These are phyloP conservation scores for Rhododendron mucronatum DNA, from an alignment of 148 eudicot species.

Conservation along the genomic window DNA sequence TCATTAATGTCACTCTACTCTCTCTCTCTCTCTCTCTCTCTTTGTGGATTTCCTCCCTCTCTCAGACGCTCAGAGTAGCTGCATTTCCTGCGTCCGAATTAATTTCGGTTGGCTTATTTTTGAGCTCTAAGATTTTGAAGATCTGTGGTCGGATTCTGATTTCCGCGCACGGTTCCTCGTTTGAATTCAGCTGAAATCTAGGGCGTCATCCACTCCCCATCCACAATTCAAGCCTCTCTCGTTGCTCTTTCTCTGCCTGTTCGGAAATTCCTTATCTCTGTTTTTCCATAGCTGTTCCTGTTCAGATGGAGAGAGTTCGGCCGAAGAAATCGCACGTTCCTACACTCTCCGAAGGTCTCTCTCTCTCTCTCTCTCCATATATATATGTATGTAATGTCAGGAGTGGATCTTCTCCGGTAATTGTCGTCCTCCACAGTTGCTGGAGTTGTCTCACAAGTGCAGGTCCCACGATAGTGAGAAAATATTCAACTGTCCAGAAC, in stretches of 20 bases:
- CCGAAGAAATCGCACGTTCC: conserved; percentile 32
- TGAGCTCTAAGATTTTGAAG: neutral
- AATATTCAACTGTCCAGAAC: neutral
- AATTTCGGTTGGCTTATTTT: neutral
- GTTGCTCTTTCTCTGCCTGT: conserved; percentile 16
- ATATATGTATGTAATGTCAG: neutral
- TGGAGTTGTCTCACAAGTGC: neutral
- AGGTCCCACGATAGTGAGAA: neutral
- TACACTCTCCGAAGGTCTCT: conserved; percentile 38
- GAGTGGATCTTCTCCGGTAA: neutral
- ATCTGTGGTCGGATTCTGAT: neutral
- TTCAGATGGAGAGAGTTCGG: conserved; percentile 51
- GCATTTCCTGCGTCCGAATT: neutral
- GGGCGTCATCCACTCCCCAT: neutral
- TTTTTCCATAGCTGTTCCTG: neutral
- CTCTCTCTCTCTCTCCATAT: neutral
- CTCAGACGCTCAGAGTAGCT: neutral
- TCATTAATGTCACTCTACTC: neutral
- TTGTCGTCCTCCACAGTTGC: neutral
- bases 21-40: neutral
- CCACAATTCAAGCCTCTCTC: conserved; percentile 11
- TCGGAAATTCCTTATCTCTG: conserved; percentile 7
- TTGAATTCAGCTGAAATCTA: conserved; percentile 21
- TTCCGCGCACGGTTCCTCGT: neutral
- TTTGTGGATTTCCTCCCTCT: neutral